Percentiles rank a stretch among this genome's conserved stretches.
Evolutionary conservation across 208 protist genomes (phyloP).

Genomic region (Entamoeba dispar): DNA sequence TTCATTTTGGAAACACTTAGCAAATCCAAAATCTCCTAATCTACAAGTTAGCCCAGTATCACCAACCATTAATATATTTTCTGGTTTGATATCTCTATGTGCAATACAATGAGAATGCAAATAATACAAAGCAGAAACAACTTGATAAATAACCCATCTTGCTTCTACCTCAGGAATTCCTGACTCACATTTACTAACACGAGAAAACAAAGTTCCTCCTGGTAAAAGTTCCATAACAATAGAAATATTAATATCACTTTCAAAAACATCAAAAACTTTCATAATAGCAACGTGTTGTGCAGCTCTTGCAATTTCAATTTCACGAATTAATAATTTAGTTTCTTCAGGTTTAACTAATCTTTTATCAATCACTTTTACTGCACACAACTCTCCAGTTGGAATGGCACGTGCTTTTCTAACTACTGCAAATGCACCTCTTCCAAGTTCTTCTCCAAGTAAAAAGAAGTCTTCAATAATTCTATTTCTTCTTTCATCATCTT

Average conservation of each 20-base stretch:
- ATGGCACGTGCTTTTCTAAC: not conserved
- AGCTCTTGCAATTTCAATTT: not conserved
- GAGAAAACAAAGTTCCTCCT: not conserved
- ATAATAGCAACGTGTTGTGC: not conserved
- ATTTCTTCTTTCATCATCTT: not conserved
- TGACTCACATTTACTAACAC: not conserved
- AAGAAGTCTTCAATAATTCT: not conserved
- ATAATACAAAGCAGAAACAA: not conserved
- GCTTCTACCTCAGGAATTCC: not conserved
- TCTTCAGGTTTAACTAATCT: not conserved
- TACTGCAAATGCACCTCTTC: not conserved
- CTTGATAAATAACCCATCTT: not conserved
- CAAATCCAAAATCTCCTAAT: slow-evolving; percentile 70
- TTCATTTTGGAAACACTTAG: not conserved
- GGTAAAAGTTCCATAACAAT: not conserved
- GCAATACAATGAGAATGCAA: not conserved
- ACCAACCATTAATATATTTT: not conserved
- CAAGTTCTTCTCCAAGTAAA: not conserved
- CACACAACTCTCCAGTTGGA: not conserved
- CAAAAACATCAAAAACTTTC: not conserved
- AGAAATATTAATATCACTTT: not conserved
- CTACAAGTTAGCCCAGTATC: slow-evolving; percentile 48
- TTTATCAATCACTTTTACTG: not conserved
- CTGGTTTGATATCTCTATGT: not conserved
- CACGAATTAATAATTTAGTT: not conserved